Evolutionary conservation across 257 asterid species (phyloP), one percentile per base, ranked within the genome.

Genomic region (Craterostigma plantagineum): DNA sequence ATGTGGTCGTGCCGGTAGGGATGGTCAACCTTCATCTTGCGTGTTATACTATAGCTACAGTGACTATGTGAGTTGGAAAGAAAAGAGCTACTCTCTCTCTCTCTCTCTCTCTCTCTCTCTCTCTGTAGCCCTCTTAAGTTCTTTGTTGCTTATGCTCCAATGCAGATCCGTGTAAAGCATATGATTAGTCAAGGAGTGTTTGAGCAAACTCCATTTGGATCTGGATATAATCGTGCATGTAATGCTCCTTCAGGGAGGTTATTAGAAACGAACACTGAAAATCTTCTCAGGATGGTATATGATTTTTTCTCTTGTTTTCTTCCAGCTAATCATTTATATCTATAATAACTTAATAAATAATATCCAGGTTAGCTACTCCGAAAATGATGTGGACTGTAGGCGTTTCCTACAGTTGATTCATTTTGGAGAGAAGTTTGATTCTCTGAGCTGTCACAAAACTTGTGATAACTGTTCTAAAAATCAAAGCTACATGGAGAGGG

Each of bases 1-100:
- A 69, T 87, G 98, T 65, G 98, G 98, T 45, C 98, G 98, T 66
- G 98, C 98, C 62, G 98, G 98, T 67, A 76, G 98, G 65, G 95
- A 87, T 65, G 93, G 98, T 33, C 91, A 51, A 58, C 81, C 79
- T 72, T 67, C 98, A 48, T 76, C 98, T 46, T 87, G 98, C 52
- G 70, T 82, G 42, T 69, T 87, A 60, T 87, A 79, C 65, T 87
- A 87, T 83, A 82, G 76, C 57, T 87, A 87, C 51, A 72, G 86
- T 62, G 98, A 82, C 63, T 87, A 82, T 44, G 98, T 87, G 57
- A 72, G 93, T 62, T 53, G 53, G 39, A 34, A 14, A 34, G 35
- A 23, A 23, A 23, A 23, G 30, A 23, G 30, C 30, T 23, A 23
- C 30, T 23, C 30, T 23, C 30, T 23, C 30, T 23, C 30, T 23